Conservation (phyloP, 2,329 filamentous ascomycete genomes). For the Aphanocladium album region DNA sequence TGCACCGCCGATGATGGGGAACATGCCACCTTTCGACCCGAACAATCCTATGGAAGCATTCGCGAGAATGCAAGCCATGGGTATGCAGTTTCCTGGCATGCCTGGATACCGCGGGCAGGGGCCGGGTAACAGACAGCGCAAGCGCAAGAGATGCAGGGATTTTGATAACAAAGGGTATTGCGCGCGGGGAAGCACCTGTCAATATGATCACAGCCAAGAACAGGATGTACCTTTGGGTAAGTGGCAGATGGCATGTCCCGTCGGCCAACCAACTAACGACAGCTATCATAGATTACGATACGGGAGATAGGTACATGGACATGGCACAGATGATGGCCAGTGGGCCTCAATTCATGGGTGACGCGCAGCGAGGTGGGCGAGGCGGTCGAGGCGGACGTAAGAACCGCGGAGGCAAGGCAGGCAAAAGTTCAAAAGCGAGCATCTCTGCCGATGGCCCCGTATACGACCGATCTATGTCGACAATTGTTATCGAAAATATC, state of each 20-base stretch:
- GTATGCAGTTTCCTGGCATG: conserved; percentile 36
- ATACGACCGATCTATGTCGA: conserved; percentile 57
- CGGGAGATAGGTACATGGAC: background rate
- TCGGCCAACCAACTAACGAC: background rate
- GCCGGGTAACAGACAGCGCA: conserved; percentile 26
- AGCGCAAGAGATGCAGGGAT: conserved; percentile 56
- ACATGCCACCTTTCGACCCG: conserved; percentile 49
- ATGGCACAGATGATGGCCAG: background rate
- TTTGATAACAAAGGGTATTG: conserved; percentile 72
- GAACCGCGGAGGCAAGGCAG: conserved; percentile 31
- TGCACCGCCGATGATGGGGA: conserved; percentile 3
- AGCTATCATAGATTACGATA: background rate
- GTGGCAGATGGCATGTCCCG: background rate
- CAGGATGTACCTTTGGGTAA: conserved; percentile 24
- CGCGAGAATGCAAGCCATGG: conserved; percentile 56
- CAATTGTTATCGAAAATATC: conserved; percentile 73
- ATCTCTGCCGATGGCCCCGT: conserved; percentile 63
- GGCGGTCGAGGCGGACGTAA: conserved; percentile 13
- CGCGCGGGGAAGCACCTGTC: conserved; percentile 60
- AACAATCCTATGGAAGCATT: conserved; percentile 58
- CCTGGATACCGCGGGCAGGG: conserved; percentile 33
- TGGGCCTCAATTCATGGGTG: background rate
- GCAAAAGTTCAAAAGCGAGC: conserved; percentile 40
- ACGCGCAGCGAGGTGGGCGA: background rate
- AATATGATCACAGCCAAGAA: conserved; percentile 62